phyloP scores from a whole-genome alignment of 768 basidiomycete genomes.

The Tylopilus sp. region DNA sequence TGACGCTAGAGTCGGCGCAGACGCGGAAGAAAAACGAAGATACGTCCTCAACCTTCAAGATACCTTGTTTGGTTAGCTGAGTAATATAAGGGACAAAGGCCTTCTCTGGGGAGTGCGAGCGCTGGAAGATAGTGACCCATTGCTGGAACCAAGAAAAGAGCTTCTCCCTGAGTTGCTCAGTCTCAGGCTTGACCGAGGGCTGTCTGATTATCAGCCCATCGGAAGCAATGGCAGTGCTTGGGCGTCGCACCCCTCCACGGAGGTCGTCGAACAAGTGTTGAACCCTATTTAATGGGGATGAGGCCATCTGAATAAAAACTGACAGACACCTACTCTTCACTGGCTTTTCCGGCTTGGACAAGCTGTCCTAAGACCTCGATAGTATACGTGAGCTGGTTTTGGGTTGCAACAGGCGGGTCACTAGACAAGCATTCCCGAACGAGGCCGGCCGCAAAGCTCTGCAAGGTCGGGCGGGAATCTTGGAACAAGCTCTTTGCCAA shows the following conservation, averaged over 20 bases:
- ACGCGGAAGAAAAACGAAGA: constrained; percentile 99
- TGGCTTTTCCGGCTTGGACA: constrained; percentile 69
- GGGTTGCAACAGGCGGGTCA: constrained; percentile 77
- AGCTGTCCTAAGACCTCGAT: constrained; percentile 81
- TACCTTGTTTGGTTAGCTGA: constrained; percentile 95
- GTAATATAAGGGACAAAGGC: constrained; percentile 96
- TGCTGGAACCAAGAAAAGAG: constrained; percentile 83
- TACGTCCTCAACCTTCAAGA: constrained; percentile 91
- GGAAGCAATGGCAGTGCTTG: constrained; percentile 36
- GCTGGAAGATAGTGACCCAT: constrained; percentile 94
- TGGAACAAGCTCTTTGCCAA: constrained; percentile 80
- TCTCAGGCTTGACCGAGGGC: constrained; percentile 61
- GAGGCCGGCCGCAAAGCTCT: constrained; percentile 79
- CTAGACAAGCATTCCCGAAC: constrained; percentile 83
- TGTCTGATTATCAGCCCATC: constrained; percentile 40
- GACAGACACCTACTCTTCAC: constrained; percentile 66
- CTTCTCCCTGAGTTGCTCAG: constrained; percentile 71
- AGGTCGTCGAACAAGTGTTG: constrained; percentile 78
- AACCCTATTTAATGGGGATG: constrained; percentile 43
- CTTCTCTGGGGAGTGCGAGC: constrained; percentile 87
- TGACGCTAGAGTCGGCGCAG: constrained; percentile 92
- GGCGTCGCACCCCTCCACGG: constrained; percentile 55
- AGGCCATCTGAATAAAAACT: neutral
- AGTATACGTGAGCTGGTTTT: constrained; percentile 73
- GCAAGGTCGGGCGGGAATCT: constrained; percentile 71